Conservation (phyloP, 2,329 filamentous ascomycete genomes). For the Dactylellina drechsleri region DNA sequence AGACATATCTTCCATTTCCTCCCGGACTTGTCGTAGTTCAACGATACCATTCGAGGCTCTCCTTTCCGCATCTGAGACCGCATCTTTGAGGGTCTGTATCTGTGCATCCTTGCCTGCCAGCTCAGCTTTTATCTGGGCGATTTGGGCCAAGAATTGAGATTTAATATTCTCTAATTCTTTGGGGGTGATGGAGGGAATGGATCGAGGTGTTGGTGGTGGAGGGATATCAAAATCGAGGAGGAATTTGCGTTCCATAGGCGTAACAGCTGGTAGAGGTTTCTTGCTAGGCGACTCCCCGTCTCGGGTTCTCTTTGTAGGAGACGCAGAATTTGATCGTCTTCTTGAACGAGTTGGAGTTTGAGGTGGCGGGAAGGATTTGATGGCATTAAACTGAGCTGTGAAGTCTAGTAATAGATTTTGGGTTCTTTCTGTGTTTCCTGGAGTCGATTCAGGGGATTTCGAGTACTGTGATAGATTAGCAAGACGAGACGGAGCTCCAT, state of each 20-base stretch:
- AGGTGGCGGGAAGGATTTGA: constrained; percentile 63
- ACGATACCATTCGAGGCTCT: constrained; percentile 72
- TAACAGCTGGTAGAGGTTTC: constrained; percentile 26
- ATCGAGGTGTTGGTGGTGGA: constrained; percentile 90
- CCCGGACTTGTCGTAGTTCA: constrained; percentile 68
- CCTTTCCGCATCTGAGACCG: constrained; percentile 89
- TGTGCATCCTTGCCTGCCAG: constrained; percentile 93
- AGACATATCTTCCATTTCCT: constrained; percentile 66
- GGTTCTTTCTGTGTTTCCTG: constrained; percentile 66
- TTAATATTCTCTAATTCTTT: constrained; percentile 93
- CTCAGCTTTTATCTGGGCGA: constrained; percentile 91
- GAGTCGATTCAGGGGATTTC: constrained; percentile 65
- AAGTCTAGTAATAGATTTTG: constrained; percentile 88
- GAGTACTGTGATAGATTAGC: constrained; percentile 59
- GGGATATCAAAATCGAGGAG: constrained; percentile 91
- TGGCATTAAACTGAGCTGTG: constrained; percentile 76
- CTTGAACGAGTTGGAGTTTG: constrained; percentile 66
- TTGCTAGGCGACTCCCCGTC: constrained; percentile 56
- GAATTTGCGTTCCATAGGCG: constrained; percentile 65
- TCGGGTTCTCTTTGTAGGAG: constrained; percentile 62
- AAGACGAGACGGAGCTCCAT: constrained; percentile 33
- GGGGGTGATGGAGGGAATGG: constrained; percentile 87
- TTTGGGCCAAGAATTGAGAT: constrained; percentile 88
- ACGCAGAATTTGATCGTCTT: constrained; percentile 61
- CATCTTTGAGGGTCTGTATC: constrained; percentile 84